Evolutionary conservation across 1,139 yeast genomes (phyloP).

Genomic region (Debaryomycetaceae sp.): DNA sequence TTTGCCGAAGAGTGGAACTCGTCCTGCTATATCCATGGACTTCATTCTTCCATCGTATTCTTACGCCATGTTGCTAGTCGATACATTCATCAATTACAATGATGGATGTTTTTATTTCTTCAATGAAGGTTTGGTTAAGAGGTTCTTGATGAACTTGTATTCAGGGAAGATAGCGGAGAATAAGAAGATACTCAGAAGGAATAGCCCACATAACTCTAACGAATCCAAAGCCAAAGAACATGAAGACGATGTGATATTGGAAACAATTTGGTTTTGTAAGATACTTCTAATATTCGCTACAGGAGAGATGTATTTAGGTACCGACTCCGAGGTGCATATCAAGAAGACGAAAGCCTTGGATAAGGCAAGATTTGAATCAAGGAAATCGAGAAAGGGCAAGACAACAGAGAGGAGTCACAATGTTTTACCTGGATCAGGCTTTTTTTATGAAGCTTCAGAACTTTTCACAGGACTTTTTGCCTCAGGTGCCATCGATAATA

Average conservation of each 20-base stretch:
- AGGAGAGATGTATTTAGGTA: constrained; percentile 83
- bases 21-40: constrained; percentile 65
- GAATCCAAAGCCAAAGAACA: constrained; percentile 38
- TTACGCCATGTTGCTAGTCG: constrained; percentile 70
- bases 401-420: constrained; percentile 15
- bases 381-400: constrained; percentile 9
- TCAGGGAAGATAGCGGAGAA: constrained; percentile 43
- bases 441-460: constrained; percentile 73
- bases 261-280: constrained; percentile 80
- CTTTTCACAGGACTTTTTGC: constrained; percentile 72
- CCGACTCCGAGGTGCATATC: constrained; percentile 49
- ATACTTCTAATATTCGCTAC: constrained; percentile 71
- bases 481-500: constrained; percentile 74
- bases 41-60: constrained; percentile 74
- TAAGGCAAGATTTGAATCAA: constrained; percentile 9
- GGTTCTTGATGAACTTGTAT: constrained; percentile 59
- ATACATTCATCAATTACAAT: constrained; percentile 72
- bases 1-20: constrained; percentile 61
- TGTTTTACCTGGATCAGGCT: constrained; percentile 72
- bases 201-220: constrained; percentile 32
- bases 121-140: constrained; percentile 74
- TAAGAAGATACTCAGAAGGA: constrained; percentile 34
- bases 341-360: constrained; percentile 28
- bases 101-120: constrained; percentile 86
- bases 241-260: constrained; percentile 58